These are phyloP conservation scores for Pleurozium schreberi DNA, from an alignment of 225 moss, liverwort and hornwort genomes.

Conservation along the genomic window DNA sequence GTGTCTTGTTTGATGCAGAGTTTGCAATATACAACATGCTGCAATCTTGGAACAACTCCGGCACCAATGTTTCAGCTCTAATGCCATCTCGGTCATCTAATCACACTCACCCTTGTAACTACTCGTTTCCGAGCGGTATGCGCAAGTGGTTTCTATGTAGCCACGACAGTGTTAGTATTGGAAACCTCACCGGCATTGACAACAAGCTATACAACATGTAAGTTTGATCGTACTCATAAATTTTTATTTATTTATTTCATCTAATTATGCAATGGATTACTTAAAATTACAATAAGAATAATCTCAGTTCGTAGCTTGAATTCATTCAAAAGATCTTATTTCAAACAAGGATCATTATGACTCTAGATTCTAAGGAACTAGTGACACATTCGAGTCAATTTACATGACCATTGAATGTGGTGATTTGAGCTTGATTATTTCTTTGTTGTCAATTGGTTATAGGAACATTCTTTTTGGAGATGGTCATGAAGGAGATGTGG, in stretches of 20 bases:
- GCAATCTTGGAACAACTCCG: background rate
- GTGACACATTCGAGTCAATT: background rate
- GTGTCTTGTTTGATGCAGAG: background rate
- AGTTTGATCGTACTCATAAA: background rate
- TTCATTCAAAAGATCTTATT: background rate
- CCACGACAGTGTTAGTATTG: background rate
- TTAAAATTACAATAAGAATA: background rate
- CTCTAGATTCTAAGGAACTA: background rate
- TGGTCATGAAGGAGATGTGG: background rate
- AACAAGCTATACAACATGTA: background rate
- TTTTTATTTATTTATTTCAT: background rate
- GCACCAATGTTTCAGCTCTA: background rate
- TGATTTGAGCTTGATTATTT: background rate
- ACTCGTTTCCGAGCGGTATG: background rate
- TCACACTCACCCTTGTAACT: background rate
- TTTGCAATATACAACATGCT: background rate
- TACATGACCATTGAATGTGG: background rate
- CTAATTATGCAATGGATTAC: background rate
- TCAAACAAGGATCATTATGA: no score
- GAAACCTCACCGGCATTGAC: background rate
- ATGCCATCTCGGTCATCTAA: background rate
- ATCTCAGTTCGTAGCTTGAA: background rate
- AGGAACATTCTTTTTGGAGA: background rate
- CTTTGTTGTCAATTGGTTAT: background rate
- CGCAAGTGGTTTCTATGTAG: background rate